A percentile compares a stretch with the other conserved stretches of the same genome.
These are phyloP conservation scores for Neltuma alba DNA, from an alignment of 306 rosid species.

Conservation along the genomic window DNA sequence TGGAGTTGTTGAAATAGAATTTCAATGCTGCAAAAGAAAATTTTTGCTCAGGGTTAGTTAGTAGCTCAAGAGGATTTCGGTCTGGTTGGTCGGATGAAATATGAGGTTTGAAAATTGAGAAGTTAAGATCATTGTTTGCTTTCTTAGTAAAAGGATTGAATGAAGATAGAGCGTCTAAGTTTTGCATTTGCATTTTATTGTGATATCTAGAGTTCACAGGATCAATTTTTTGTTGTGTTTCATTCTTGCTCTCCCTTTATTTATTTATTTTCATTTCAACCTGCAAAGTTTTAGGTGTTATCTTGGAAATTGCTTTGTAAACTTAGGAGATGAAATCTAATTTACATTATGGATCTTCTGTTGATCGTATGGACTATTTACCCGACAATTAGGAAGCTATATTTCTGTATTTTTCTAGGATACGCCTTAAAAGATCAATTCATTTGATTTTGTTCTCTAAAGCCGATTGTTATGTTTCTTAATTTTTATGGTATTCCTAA, in stretches of 20 bases:
- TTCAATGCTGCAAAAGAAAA: neutral
- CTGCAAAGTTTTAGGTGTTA: neutral
- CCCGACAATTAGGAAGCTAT: neutral
- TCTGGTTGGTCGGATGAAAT: neutral
- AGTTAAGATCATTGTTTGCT: neutral
- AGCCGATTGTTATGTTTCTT: neutral
- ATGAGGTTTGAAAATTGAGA: neutral
- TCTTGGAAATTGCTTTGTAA: neutral
- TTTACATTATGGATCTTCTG: neutral
- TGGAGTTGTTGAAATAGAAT: neutral
- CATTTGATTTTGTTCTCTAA: neutral
- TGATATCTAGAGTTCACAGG: neutral
- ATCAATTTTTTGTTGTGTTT: neutral
- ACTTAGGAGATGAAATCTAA: neutral
- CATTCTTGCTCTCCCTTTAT: neutral
- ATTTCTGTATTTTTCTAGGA: neutral
- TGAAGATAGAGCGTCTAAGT: neutral
- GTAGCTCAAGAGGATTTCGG: neutral
- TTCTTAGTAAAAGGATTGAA: neutral
- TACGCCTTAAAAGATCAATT: neutral
- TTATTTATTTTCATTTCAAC: neutral
- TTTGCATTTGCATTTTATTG: neutral
- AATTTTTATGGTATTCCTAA: neutral
- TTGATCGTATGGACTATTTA: neutral
- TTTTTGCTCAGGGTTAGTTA: neutral